Base-by-base conservation (phyloP, 1,139 yeast genomes). In the Keqinozyma sinolaborantium region DNA sequence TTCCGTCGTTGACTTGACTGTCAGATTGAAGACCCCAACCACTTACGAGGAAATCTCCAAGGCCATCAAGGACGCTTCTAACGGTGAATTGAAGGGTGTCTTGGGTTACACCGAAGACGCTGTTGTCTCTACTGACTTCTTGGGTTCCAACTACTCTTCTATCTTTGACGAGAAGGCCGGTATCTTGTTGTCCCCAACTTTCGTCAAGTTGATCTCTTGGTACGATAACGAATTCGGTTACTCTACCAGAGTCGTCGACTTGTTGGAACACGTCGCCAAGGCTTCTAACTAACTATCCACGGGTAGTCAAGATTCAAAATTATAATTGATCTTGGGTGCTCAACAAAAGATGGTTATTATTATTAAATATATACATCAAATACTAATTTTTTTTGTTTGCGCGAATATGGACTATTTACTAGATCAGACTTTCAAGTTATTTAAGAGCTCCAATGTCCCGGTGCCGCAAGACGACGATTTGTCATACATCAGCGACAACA, bases 151-250 rank as follows among this genome's bases (percentile, higher is more conserved):
- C 42, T 80, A 75, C 77, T 83, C 94, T 35, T 82, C 90, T 41
- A 80, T 82, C 77, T 84, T 81, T 56, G 95, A 83, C 60, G 81
- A 85, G 56, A 73, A 76, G 73, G 95, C 95, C 43, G 88, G 92
- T 73, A 83, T 83, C 70, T 75, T 78, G 59, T 77, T 83, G 60
- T 79, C 83, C 60, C 85, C 85, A 66, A 77, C 78, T 60, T 83
- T 83, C 64, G 87, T 83, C 69, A 83, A 83, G 79, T 81, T 84
- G 68, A 75, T 83, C 66, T 71, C 92, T 40, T 83, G 94, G 94
- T 83, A 83, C 79, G 95, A 84, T 65, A 83, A 83, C 72, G 95
- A 84, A 73, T 84, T 62, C 74, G 95, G 95, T 63, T 84, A 84
- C 86, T 83, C 92, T 56, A 81, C 87, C 73, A 84, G 95, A 76